phyloP scores from a whole-genome alignment of 2,329 filamentous ascomycete genomes.

The Verruconis gallopava region DNA sequence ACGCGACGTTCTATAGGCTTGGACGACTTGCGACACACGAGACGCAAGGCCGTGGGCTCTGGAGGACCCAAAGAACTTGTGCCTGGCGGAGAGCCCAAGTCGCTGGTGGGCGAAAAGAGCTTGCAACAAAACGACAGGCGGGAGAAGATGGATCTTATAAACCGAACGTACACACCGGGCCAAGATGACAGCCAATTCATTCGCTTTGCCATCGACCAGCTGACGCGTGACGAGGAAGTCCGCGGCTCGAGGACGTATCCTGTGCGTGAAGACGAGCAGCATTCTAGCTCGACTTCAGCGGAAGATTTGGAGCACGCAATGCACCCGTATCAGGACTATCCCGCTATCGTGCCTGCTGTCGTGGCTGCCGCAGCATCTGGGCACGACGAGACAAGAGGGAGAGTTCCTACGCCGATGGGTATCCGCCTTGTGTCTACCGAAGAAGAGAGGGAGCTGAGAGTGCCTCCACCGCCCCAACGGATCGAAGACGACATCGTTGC shows the following conservation, averaged over 20 bases:
- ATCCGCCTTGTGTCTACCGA: neutral
- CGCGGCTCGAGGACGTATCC: constrained; percentile 39
- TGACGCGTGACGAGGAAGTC: constrained; percentile 61
- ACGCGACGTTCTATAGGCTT: constrained; percentile 20
- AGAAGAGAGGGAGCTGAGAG: neutral
- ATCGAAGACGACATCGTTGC: neutral
- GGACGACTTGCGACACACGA: constrained; percentile 20
- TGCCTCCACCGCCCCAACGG: neutral
- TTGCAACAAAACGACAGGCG: neutral
- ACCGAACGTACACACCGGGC: constrained; percentile 49
- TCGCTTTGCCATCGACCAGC: constrained; percentile 75
- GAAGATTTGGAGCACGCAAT: constrained; percentile 3
- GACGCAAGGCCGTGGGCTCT: constrained; percentile 11
- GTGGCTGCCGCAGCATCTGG: neutral
- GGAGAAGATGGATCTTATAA: constrained; percentile 18
- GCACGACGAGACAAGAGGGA: neutral
- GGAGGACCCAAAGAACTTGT: constrained; percentile 5
- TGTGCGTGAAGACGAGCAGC: neutral
- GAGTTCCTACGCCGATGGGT: neutral
- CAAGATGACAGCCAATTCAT: constrained; percentile 80
- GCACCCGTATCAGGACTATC: neutral
- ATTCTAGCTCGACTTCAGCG: neutral
- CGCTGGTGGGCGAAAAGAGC: constrained; percentile 5
- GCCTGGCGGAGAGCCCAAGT: constrained; percentile 1
- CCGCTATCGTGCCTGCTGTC: neutral